phyloP scores from a whole-genome alignment of 495 filamentous ascomycete genomes.

The Aspergillus diversus region DNA sequence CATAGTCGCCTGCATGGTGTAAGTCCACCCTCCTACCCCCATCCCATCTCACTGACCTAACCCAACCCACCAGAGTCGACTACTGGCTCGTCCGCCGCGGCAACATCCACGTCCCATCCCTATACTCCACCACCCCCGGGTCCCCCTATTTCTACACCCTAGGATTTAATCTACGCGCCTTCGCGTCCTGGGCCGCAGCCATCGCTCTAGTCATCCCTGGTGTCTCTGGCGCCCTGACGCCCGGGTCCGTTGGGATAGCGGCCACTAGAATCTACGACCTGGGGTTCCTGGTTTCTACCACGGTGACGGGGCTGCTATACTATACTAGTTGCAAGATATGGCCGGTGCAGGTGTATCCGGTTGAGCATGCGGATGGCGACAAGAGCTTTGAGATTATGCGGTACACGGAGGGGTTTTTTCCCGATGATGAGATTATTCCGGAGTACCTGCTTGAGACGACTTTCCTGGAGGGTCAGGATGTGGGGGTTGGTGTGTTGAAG shows the following conservation, averaged over 20 bases:
- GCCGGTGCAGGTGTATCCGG: slow-evolving; percentile 4
- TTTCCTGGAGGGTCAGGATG: slow-evolving; percentile 1
- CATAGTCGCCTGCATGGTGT: slow-evolving; percentile 10
- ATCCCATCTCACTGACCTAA: not conserved
- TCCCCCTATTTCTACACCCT: slow-evolving; percentile 5
- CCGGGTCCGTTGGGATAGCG: not conserved
- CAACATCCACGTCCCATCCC: slow-evolving; percentile 8
- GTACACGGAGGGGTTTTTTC: slow-evolving; percentile 11
- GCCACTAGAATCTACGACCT: slow-evolving; percentile 7
- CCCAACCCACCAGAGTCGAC: slow-evolving; percentile 9
- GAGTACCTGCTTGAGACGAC: slow-evolving; percentile 1
- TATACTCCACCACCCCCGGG: not conserved
- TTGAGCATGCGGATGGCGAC: not conserved
- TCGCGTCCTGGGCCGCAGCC: slow-evolving; percentile 3
- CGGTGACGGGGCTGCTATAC: not conserved
- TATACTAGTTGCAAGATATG: not conserved
- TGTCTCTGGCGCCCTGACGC: slow-evolving; percentile 4
- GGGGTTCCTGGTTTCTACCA: slow-evolving; percentile 2
- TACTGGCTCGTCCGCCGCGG: slow-evolving; percentile 10
- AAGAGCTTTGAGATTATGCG: not conserved
- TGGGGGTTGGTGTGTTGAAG: not conserved
- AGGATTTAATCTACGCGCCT: slow-evolving; percentile 7
- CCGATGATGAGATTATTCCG: slow-evolving; percentile 2
- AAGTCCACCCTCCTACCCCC: not conserved
- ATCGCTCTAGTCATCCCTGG: slow-evolving; percentile 6